A percentile compares a stretch with the other conserved stretches of the same genome.
Conservation (phyloP, 2,329 filamentous ascomycete species). For the Cladorrhinum sp. region DNA sequence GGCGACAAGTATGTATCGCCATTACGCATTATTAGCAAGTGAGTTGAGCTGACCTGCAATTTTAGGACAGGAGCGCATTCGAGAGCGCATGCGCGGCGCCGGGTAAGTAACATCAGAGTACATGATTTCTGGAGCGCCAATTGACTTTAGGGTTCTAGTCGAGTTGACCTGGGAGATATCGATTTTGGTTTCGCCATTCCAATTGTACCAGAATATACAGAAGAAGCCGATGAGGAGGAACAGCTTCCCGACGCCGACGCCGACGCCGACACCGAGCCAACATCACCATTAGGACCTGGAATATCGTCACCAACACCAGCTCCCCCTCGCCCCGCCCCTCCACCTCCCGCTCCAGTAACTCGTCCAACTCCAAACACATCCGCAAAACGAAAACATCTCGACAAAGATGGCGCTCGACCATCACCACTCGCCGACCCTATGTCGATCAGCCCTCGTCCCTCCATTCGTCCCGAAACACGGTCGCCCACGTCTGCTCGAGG, state of each 20-base stretch:
- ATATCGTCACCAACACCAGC: slow-evolving; percentile 1
- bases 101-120: slow-evolving; percentile 48
- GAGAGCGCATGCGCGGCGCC: slow-evolving; percentile 62
- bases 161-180: slow-evolving; percentile 57
- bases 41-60: not conserved
- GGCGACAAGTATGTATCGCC: slow-evolving; percentile 2
- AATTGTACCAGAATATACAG: slow-evolving; percentile 24
- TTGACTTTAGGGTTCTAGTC: slow-evolving; percentile 35
- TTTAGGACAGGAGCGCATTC: slow-evolving; percentile 57
- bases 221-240: slow-evolving; percentile 17
- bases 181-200: slow-evolving; percentile 54
- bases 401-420: slow-evolving; percentile 7
- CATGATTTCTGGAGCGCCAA: not conserved
- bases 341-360: slow-evolving; percentile 20
- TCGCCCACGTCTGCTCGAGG: not conserved
- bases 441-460: slow-evolving; percentile 14
- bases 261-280: not conserved
- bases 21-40: not conserved
- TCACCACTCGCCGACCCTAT: slow-evolving; percentile 12
- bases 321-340: slow-evolving; percentile 25
- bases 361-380: slow-evolving; percentile 46
- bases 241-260: slow-evolving; percentile 14
- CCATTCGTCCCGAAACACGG: slow-evolving; percentile 8
- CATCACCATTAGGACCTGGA: not conserved
- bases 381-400: slow-evolving; percentile 37